Evolutionary conservation across 1,139 yeast genomes (phyloP), one percentile per base, ranked within the genome.

Genomic region (Debaryomyces robertsiae): DNA sequence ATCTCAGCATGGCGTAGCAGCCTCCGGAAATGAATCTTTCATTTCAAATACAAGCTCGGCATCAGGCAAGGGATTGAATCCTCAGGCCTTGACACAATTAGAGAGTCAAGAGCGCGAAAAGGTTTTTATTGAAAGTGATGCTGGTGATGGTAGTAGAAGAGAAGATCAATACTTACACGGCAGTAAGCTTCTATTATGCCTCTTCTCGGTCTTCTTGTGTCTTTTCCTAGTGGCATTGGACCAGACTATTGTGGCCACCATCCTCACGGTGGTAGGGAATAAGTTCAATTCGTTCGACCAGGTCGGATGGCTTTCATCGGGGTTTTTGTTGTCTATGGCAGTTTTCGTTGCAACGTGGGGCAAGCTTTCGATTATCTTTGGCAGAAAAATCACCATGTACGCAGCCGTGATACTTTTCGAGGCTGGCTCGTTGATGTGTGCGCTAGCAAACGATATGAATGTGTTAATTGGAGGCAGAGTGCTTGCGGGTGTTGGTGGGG

Each of bases 401-500:
- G 49, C 53, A 6, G 63, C 73, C 7, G 54, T 73, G 17, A 38
- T 52, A 1, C 55, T 72, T 9, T 63, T 73, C 34, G 67, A 67
- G 38, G 57, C 65, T 2, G 74, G 77, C 2, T 69, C 71, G 43
- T 48, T 73, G 34, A 64, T 68, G 5, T 68, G 77, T 55, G 75
- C 77, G 3, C 62, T 70, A 44, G 62, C 73, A 3, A 54, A 52
- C 32, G 61, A 60, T 22, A 68, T 73, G 6, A 58, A 63, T 2
- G 64, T 67, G 52, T 59, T 70, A 33, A 69, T 63, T 43, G 62
- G 73, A 1, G 70, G 70, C 44, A 52, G 77, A 43, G 76, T 71
- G 1, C 46, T 71, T 16, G 67, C 75, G 4, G 77, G 78, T 3
- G 58, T 72, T 16, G 77, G 77, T 4, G 63, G 66, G 17, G 78